Base-by-base conservation (phyloP, 768 basidiomycete species). In the Boletales sp. region DNA sequence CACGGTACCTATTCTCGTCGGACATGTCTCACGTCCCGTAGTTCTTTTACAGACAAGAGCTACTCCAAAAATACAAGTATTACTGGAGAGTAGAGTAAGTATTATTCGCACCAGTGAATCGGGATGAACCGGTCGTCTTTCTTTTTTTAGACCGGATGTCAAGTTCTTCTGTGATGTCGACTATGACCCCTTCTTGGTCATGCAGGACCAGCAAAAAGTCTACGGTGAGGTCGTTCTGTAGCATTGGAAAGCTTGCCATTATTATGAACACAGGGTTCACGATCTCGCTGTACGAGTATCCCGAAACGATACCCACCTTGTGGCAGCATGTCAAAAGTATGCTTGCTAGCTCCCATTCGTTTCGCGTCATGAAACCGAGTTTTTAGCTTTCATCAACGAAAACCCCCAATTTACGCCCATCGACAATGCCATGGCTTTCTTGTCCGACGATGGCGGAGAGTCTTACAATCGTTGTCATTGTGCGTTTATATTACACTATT, bases 1-100 rank as follows among this genome's bases (percentile, higher is more conserved):
- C 53, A 1, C 24, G 18, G 19, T 27, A 15, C 5, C 10, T 45
- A 14, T 41, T 6, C 18, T 27, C 31, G 37, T 27, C 18, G 18
- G 35, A 14, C 34, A 12, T 43, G 15, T 44, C 46, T 60, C 8
- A 51, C 44, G 4, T 38, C 37, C 40, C 30, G 9, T 51, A 90
- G 83, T 90, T 87, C 73, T 94, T 95, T 72, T 94, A 81, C 72
- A 75, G 78, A 38, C 92, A 94, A 54, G 81, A 85, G 50, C 69
- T 94, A 9, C 70, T 94, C 40, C 76, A 84, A 54, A 73, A 80
- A 29, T 93, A 85, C 67, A 80, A 82, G 39, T 94, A 90, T 68
- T 94, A 94, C 68, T 94, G 90, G 91, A 84, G 91, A 56, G 81
- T 94, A 27, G 90, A 93, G 85, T 90, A 60, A 65, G 86, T 70